Evolutionary conservation across 2,329 filamentous ascomycete genomes (phyloP).

Genomic region (Xylaria polymorpha): DNA sequence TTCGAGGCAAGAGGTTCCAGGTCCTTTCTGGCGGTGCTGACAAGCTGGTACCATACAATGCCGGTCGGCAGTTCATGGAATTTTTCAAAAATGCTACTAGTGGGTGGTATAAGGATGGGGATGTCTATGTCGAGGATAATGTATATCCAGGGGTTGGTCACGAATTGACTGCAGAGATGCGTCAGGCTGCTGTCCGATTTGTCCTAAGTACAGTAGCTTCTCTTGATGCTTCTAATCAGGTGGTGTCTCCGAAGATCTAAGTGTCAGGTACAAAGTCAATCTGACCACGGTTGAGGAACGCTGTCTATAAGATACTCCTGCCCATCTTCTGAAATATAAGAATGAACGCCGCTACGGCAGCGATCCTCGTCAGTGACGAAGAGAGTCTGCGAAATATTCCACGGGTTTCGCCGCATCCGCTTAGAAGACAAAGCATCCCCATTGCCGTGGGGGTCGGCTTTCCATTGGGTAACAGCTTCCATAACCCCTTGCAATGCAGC

Average conservation of each 20-base stretch:
- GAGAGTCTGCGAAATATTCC: constrained; percentile 58
- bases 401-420: constrained; percentile 62
- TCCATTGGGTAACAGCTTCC: constrained; percentile 62
- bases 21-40: constrained; percentile 74
- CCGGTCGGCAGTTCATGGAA: constrained; percentile 68
- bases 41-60: constrained; percentile 76
- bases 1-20: constrained; percentile 73
- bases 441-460: constrained; percentile 63
- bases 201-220: constrained; percentile 61
- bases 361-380: constrained; percentile 55
- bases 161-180: constrained; percentile 75
- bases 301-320: constrained; percentile 57
- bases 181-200: constrained; percentile 72
- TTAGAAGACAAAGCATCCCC: constrained; percentile 60
- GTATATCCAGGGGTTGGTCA: constrained; percentile 78
- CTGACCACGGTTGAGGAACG: constrained; percentile 56
- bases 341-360: constrained; percentile 54
- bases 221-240: constrained; percentile 46
- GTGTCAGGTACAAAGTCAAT: background rate
- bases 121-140: constrained; percentile 70
- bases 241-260: constrained; percentile 45
- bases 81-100: constrained; percentile 68
- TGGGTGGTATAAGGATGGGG: constrained; percentile 66
- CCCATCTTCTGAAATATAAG: constrained; percentile 49
- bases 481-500: constrained; percentile 57